Evolutionary conservation across 2,329 filamentous ascomycete species (phyloP), one percentile per base, ranked within the genome.

Genomic region (Claviceps paspali): DNA sequence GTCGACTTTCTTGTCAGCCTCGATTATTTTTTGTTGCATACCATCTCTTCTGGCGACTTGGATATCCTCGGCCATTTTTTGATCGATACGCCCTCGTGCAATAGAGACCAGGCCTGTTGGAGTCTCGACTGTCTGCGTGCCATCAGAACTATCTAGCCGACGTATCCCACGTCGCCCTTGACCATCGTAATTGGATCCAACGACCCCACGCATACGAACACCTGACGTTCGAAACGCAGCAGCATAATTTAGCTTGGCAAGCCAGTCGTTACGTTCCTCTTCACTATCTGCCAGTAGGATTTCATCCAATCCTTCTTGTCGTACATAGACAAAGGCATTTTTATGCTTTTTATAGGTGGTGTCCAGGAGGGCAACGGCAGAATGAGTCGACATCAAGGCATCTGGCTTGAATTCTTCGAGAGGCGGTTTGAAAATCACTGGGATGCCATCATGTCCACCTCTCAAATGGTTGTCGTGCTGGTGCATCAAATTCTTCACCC

Each of bases 201-300:
- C 71, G 39, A 94, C 79, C 17, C 86, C 87, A 47, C 88, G 75
- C 68, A 94, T 92, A 30, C 85, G 75, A 5, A 96, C 85, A 10
- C 88, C 87, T 5, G 87, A 84, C 1, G 86, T 93, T 47, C 85
- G 75, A 56, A 96, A 96, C 1, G 91, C 84, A 7, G 91, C 87
- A 24, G 88, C 88, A 53, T 96, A 96, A 55, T 98, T 98, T 42
- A 98, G 71, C 51, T 94, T 91, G 6, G 82, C 83, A 21, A 98
- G 65, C 91, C 91, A 98, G 53, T 98, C 91, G 50, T 95, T 93
- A 70, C 93, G 78, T 49, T 98, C 91, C 1, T 75, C 67, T 49
- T 98, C 91, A 37, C 76, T 85, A 49, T 95, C 87, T 5, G 91
- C 88, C 14, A 96, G 64, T 27, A 98, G 79, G 1, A 88, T 79